Evolutionary conservation across 2,329 filamentous ascomycete genomes (phyloP).

Genomic region (Fusarium nanum): DNA sequence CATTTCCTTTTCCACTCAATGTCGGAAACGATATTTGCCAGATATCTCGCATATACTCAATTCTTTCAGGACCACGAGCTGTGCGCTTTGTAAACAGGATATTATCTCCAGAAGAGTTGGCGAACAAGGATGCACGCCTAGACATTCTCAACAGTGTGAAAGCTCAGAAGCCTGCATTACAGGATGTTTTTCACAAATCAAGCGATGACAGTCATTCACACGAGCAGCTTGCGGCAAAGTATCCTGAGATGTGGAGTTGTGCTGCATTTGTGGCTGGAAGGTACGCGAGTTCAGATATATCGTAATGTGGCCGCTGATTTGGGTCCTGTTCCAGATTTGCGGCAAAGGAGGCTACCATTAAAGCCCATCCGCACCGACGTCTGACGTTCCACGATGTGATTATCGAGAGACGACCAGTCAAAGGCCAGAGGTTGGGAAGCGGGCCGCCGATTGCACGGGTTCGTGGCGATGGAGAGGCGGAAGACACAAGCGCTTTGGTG

Average conservation of each 20-base stretch:
- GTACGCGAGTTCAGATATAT: slow-evolving; percentile 37
- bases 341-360: slow-evolving; percentile 80
- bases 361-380: slow-evolving; percentile 71
- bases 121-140: slow-evolving; percentile 40
- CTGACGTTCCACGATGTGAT: slow-evolving; percentile 72
- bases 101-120: slow-evolving; percentile 54
- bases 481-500: slow-evolving; percentile 70
- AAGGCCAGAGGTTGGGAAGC: slow-evolving; percentile 48
- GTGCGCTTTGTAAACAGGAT: slow-evolving; percentile 61
- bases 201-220: neutral
- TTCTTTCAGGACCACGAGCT: slow-evolving; percentile 62
- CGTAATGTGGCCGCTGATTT: slow-evolving; percentile 11
- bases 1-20: slow-evolving; percentile 73
- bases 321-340: slow-evolving; percentile 64
- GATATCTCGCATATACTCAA: slow-evolving; percentile 70
- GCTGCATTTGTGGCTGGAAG: slow-evolving; percentile 53
- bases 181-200: neutral
- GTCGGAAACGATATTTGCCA: slow-evolving; percentile 85
- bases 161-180: neutral
- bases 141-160: slow-evolving; percentile 17
- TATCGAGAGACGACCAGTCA: slow-evolving; percentile 52
- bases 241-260: slow-evolving; percentile 51
- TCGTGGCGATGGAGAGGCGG: slow-evolving; percentile 44
- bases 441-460: slow-evolving; percentile 61
- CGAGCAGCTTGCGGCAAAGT: slow-evolving; percentile 6